phyloP scores from a whole-genome alignment of 768 basidiomycete species.

The Xerocomellus chrysenteron region DNA sequence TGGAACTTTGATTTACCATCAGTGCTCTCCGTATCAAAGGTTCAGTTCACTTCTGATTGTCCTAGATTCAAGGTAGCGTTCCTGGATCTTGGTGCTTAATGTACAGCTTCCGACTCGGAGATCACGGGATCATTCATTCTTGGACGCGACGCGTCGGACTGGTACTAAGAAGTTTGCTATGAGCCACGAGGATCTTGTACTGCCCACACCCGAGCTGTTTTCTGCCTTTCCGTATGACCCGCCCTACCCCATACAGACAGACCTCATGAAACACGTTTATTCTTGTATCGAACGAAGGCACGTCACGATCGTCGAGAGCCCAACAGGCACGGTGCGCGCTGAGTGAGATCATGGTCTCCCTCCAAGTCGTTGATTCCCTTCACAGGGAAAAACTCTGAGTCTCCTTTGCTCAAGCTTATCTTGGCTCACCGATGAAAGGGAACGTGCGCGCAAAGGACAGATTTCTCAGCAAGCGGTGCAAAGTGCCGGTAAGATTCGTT shows the following conservation, averaged over 20 bases:
- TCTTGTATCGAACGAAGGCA: slow-evolving; percentile 68
- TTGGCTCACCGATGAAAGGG: slow-evolving; percentile 71
- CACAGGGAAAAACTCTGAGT: slow-evolving; percentile 83
- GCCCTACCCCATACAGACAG: slow-evolving; percentile 81
- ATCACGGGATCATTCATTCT: not conserved
- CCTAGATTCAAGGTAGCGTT: slow-evolving; percentile 1
- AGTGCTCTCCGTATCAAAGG: slow-evolving; percentile 4
- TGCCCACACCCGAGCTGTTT: slow-evolving; percentile 68
- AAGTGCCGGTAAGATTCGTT: slow-evolving; percentile 25
- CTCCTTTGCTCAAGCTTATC: slow-evolving; percentile 73
- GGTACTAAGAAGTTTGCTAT: not conserved
- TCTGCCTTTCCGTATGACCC: slow-evolving; percentile 79
- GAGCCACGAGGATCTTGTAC: slow-evolving; percentile 23
- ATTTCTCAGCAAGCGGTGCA: slow-evolving; percentile 36
- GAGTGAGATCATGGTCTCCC: not conserved
- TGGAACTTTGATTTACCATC: slow-evolving; percentile 16
- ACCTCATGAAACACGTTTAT: slow-evolving; percentile 89
- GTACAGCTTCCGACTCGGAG: not conserved
- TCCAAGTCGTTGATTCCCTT: not conserved
- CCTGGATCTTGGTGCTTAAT: slow-evolving; percentile 9
- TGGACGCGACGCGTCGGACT: slow-evolving; percentile 8
- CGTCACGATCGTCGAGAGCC: slow-evolving; percentile 84
- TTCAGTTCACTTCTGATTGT: slow-evolving; percentile 6
- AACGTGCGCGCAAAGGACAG: slow-evolving; percentile 67
- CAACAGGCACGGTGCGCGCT: slow-evolving; percentile 76